These are phyloP conservation scores for Pyricularia sp. DNA, from an alignment of 2,329 filamentous ascomycete genomes.

Conservation along the genomic window DNA sequence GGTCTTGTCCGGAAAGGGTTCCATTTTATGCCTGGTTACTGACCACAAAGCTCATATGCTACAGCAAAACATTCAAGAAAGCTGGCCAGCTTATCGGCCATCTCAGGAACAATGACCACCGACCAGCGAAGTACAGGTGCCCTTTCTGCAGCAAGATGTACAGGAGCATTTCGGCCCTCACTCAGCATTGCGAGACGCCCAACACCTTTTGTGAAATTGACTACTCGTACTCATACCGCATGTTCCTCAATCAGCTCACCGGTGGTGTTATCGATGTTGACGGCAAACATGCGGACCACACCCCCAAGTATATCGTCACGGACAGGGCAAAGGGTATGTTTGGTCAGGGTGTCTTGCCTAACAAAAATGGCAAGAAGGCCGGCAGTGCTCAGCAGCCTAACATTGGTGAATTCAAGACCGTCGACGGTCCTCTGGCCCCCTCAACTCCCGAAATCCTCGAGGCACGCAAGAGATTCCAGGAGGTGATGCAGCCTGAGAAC, in stretches of 20 bases:
- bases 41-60: background rate
- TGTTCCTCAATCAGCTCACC: conserved; percentile 25
- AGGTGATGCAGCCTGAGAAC: background rate
- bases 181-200: conserved; percentile 34
- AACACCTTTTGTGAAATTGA: conserved; percentile 28
- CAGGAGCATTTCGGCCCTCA: conserved; percentile 26
- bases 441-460: background rate
- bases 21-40: background rate
- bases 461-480: background rate
- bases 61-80: conserved; percentile 27
- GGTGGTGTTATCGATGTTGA: conserved; percentile 22
- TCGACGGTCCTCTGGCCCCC: background rate
- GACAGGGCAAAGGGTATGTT: conserved; percentile 1
- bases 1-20: background rate
- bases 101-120: conserved; percentile 29
- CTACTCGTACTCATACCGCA: conserved; percentile 23
- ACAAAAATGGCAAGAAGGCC: background rate
- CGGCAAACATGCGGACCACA: conserved; percentile 20
- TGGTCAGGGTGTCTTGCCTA: background rate
- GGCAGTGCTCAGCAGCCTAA: background rate
- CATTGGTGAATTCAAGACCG: background rate
- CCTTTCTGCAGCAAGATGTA: conserved; percentile 30
- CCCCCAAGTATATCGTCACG: conserved; percentile 19
- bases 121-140: conserved; percentile 23
- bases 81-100: conserved; percentile 23